These are phyloP conservation scores for Phaffia rhodozyma DNA, from an alignment of 1,284 basidiomycete species.

Conservation along the genomic window DNA sequence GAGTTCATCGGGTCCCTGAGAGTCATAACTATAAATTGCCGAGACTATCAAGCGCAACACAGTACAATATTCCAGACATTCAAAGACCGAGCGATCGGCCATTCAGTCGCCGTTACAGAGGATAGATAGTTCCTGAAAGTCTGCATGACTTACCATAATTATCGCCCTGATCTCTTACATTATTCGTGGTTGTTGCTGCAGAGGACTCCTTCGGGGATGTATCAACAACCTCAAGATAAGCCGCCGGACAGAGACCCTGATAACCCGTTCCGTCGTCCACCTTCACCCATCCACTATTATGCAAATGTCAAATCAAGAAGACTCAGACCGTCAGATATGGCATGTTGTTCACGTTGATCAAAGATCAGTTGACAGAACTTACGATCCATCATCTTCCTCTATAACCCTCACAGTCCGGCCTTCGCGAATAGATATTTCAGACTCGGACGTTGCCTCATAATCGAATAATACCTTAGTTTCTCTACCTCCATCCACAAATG, in stretches of 20 bases:
- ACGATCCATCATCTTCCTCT: slow-evolving; percentile 18
- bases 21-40: slow-evolving; percentile 10
- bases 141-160: background rate
- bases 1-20: slow-evolving; percentile 13
- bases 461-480: slow-evolving; percentile 8
- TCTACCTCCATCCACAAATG: background rate
- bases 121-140: too few species aligned
- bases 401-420: slow-evolving; percentile 9
- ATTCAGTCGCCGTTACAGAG: background rate
- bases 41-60: background rate
- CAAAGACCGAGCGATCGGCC: background rate
- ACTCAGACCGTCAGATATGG: too few species aligned
- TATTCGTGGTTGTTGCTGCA: background rate
- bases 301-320: too few species aligned
- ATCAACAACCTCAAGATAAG: slow-evolving; percentile 9
- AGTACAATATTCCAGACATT: background rate
- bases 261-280: background rate
- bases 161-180: background rate
- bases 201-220: background rate
- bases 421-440: slow-evolving; percentile 12
- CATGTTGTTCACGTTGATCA: too few species aligned
- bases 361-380: too few species aligned
- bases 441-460: slow-evolving; percentile 6
- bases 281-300: slow-evolving; percentile 14
- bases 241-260: slow-evolving; percentile 12